phyloP scores from a whole-genome alignment of 2,329 filamentous ascomycete genomes.

The Cercospora sp. region DNA sequence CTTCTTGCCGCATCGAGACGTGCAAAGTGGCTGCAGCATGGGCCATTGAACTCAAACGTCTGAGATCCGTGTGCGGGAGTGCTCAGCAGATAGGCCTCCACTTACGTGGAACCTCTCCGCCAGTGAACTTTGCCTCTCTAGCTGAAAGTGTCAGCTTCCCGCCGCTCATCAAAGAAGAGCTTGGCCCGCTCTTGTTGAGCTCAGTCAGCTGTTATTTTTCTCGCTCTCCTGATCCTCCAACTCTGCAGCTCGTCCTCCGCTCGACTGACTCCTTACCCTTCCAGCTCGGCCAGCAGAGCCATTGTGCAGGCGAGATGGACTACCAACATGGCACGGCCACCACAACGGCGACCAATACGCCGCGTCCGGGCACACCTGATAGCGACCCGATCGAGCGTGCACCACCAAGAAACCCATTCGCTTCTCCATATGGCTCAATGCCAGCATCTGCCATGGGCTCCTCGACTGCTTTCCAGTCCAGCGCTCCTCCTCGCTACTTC shows the following conservation, averaged over 20 bases:
- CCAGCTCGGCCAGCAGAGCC: background rate
- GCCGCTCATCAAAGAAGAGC: background rate
- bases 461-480: slow-evolving; percentile 41
- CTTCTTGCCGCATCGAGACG: slow-evolving; percentile 5
- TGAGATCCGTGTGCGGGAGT: background rate
- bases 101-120: slow-evolving; percentile 2
- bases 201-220: background rate
- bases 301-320: slow-evolving; percentile 28
- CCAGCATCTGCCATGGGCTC: slow-evolving; percentile 47
- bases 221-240: background rate
- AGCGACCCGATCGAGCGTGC: slow-evolving; percentile 38
- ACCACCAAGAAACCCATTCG: slow-evolving; percentile 38
- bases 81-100: background rate
- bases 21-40: slow-evolving; percentile 6
- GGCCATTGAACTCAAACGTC: slow-evolving; percentile 19
- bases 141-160: slow-evolving; percentile 6
- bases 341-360: slow-evolving; percentile 39
- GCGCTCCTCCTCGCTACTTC: slow-evolving; percentile 57
- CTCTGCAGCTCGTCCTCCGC: background rate
- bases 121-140: slow-evolving; percentile 11
- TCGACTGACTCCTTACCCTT: background rate
- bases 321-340: slow-evolving; percentile 34
- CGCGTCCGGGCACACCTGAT: slow-evolving; percentile 42
- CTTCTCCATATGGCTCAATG: slow-evolving; percentile 46
- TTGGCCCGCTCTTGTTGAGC: slow-evolving; percentile 5